These are phyloP conservation scores for Saccharomyces hybrid DNA, from an alignment of 1,139 yeast genomes.

Conservation along the genomic window DNA sequence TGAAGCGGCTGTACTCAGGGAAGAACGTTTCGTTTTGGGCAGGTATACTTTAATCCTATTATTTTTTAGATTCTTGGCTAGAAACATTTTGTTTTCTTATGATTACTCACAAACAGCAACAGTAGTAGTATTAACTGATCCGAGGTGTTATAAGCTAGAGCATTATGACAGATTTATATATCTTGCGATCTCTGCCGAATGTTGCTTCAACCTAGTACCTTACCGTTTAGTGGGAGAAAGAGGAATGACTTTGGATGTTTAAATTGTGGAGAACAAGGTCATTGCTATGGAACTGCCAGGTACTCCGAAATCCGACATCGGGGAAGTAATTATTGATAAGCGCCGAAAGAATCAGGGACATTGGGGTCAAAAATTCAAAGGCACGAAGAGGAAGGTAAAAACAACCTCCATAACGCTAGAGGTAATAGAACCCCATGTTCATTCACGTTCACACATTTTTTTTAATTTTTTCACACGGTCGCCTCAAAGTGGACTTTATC, in stretches of 20 bases:
- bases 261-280: neutral
- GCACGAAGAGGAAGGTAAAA: neutral
- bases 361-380: neutral
- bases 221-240: neutral
- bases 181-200: too few relatives aligned
- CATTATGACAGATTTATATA: neutral
- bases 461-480: too few relatives aligned
- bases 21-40: neutral
- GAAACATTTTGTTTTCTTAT: neutral
- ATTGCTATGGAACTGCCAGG: neutral
- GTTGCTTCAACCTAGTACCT: neutral
- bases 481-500: too few relatives aligned
- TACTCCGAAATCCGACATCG: neutral
- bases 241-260: neutral
- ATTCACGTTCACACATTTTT: too few relatives aligned
- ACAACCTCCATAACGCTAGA: too few relatives aligned
- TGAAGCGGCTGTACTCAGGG: slow-evolving; percentile 1
- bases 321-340: neutral
- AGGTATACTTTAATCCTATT: neutral
- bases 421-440: slow-evolving; percentile 38
- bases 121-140: neutral
- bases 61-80: neutral
- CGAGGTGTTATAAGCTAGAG: neutral
- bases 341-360: neutral
- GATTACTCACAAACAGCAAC: neutral